Evolutionary conservation across 345 rosid genomes (phyloP).

Genomic region (Gossypium rotundifolium): DNA sequence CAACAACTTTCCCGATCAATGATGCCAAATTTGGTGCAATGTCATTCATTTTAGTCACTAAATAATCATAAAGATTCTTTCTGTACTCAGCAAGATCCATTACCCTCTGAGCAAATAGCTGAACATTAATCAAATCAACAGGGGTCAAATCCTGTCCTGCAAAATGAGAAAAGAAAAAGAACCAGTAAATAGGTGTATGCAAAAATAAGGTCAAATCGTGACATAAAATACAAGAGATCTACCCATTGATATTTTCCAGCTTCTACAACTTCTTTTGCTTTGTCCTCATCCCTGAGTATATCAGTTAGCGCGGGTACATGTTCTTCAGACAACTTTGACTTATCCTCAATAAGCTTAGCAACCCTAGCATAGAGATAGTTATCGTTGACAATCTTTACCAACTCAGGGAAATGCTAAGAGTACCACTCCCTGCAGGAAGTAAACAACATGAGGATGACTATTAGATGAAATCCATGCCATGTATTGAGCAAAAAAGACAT

Average conservation of each 20-base stretch:
- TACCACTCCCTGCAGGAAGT: slow-evolving; percentile 80
- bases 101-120: slow-evolving; percentile 72
- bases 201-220: not conserved
- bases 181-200: not conserved
- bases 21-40: slow-evolving; percentile 95
- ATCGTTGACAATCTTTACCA: slow-evolving; percentile 87
- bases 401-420: slow-evolving; percentile 97
- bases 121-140: slow-evolving; percentile 77
- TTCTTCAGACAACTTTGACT: slow-evolving; percentile 55
- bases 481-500: not conserved
- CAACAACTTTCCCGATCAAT: slow-evolving; percentile 88
- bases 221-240: slow-evolving; percentile 7
- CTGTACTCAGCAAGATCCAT: slow-evolving; percentile 81
- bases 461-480: not conserved
- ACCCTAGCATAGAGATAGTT: slow-evolving; percentile 67
- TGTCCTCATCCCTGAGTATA: slow-evolving; percentile 68
- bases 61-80: slow-evolving; percentile 82
- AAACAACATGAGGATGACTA: not conserved
- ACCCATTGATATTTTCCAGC: slow-evolving; percentile 99
- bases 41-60: slow-evolving; percentile 79
- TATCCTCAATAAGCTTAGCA: slow-evolving; percentile 55
- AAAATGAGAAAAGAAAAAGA: not conserved
- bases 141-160: slow-evolving; percentile 85
- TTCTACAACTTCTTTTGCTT: slow-evolving; percentile 81
- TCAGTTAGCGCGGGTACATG: slow-evolving; percentile 48